Percentiles rank a stretch among this genome's conserved stretches.
phyloP scores from a whole-genome alignment of 78 protist genomes.

The Dictyostelium capitatum region DNA sequence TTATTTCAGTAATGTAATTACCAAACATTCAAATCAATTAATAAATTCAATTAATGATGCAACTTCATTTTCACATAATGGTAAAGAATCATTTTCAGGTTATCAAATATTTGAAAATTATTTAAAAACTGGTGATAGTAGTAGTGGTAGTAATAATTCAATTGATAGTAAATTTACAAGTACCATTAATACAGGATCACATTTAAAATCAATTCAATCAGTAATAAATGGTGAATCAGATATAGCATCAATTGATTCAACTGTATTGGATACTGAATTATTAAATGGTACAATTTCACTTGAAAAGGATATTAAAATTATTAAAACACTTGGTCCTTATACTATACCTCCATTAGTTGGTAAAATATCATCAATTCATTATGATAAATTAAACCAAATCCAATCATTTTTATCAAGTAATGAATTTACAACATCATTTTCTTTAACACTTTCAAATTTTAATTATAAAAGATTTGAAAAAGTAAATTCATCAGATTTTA shows the following conservation, averaged over 20 bases:
- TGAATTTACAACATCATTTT: not conserved
- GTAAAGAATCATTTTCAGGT: conserved; percentile 10
- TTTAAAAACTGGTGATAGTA: not conserved
- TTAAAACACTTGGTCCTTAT: not conserved
- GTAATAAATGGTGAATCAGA: not conserved
- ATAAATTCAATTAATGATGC: no score
- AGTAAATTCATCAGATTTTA: not conserved
- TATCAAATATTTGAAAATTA: not conserved
- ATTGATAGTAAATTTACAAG: not conserved
- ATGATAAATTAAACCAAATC: not conserved
- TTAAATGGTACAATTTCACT: not conserved
- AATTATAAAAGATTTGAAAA: not conserved
- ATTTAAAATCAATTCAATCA: not conserved
- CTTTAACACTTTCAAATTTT: not conserved
- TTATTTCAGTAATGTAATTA: not conserved
- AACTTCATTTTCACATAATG: not conserved
- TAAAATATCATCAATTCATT: not conserved
- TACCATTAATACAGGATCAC: not conserved
- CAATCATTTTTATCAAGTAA: not conserved
- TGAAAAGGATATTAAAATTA: not conserved
- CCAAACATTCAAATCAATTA: not conserved
- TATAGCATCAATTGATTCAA: conserved; percentile 9
- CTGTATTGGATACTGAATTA: not conserved
- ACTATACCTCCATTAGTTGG: conserved; percentile 29
- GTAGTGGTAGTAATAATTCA: not conserved